Evolutionary conservation across 352 stramenopile species (phyloP).

Genomic region (Paralagenidium karlingii): DNA sequence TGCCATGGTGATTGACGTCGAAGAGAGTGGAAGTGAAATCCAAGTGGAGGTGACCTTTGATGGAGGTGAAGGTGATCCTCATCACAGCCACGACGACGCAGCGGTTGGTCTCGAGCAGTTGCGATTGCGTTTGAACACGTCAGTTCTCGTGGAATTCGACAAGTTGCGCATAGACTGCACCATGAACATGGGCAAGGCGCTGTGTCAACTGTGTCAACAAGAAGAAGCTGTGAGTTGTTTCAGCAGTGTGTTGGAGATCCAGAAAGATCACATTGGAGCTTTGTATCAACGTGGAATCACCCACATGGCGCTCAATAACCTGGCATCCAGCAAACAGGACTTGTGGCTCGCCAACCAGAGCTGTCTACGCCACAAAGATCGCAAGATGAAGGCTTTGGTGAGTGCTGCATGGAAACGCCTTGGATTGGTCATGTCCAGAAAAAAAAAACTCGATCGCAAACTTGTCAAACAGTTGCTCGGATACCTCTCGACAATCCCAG

Average conservation of each 20-base stretch:
- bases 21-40: conserved; percentile 8
- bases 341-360: conserved; percentile 51
- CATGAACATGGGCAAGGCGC: conserved; percentile 77
- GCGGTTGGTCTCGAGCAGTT: conserved; percentile 31
- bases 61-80: conserved; percentile 13
- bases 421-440: conserved; percentile 50
- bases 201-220: conserved; percentile 36
- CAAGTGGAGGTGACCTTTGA: conserved; percentile 57
- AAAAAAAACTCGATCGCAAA: conserved; percentile 73
- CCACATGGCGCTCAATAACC: conserved; percentile 43
- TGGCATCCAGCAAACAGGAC: conserved; percentile 48
- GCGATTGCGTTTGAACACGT: conserved; percentile 40
- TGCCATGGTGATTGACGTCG: conserved; percentile 56
- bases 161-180: conserved; percentile 44
- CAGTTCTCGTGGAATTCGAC: conserved; percentile 28
- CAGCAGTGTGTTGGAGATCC: conserved; percentile 20
- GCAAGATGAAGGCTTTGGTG: conserved; percentile 28
- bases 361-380: conserved; percentile 23
- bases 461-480: conserved; percentile 75
- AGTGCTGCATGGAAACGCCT: conserved; percentile 55
- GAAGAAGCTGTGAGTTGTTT: conserved; percentile 47
- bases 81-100: conserved; percentile 32
- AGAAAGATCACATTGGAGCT: conserved; percentile 32
- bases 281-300: conserved; percentile 62
- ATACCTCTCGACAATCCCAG: conserved; percentile 60